Conservation (phyloP, 257 asterid species). For the Solanum pinnatisectum region DNA sequence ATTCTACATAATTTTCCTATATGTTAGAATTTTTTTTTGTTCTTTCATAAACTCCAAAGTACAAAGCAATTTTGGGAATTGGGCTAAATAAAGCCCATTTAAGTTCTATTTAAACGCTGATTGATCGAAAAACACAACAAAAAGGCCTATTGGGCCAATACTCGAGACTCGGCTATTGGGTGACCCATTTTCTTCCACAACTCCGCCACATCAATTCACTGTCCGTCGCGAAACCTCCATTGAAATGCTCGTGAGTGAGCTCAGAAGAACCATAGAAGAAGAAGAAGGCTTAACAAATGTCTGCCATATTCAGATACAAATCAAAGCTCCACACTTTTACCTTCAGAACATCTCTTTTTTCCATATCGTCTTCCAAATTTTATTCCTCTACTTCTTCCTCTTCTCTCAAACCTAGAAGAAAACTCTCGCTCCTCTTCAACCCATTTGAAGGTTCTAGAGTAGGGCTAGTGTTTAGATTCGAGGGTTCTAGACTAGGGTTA, state of each 20-base stretch:
- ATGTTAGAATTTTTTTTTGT: no score
- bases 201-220: not conserved
- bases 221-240: not conserved
- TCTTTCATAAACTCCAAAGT: not conserved
- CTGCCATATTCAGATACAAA: conserved; percentile 31
- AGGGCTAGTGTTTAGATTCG: conserved; percentile 23
- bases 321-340: conserved; percentile 36
- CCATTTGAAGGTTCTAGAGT: not conserved
- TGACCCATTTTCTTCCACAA: not conserved
- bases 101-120: not conserved
- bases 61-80: not conserved
- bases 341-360: conserved; percentile 7
- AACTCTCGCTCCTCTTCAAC: conserved; percentile 9
- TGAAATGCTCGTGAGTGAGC: not conserved
- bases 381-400: conserved; percentile 10
- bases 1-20: no score
- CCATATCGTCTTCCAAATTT: conserved; percentile 12
- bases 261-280: not conserved
- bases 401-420: conserved; percentile 13
- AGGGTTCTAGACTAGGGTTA: conserved; percentile 7
- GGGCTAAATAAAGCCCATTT: not conserved
- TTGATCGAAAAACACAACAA: not conserved
- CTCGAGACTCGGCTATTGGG: not conserved
- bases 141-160: not conserved
- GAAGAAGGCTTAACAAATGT: conserved; percentile 27